Evolutionary conservation across 257 asterid species (phyloP).

Genomic region (Parsonsia alboflavescens): DNA sequence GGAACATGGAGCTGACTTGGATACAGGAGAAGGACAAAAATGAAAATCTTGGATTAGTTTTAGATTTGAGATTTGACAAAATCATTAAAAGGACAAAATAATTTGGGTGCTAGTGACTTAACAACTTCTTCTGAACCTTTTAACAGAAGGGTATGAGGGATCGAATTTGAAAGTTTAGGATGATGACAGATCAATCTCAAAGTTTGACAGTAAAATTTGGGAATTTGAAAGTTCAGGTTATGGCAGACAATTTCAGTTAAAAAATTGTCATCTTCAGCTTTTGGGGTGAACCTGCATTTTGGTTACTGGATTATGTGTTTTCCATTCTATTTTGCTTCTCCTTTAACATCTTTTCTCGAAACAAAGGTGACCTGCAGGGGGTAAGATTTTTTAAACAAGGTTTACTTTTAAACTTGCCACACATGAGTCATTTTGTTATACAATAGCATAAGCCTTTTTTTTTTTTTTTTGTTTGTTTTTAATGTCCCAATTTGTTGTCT

Average conservation of each 20-base stretch:
- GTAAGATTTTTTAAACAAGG: not conserved
- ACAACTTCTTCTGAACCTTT: too few relatives aligned
- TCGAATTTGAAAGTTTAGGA: too few relatives aligned
- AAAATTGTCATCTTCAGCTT: not conserved
- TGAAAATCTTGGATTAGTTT: too few relatives aligned
- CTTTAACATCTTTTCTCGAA: not conserved
- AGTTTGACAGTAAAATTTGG: too few relatives aligned
- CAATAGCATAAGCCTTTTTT: not conserved
- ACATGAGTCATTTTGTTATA: not conserved
- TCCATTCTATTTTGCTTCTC: not conserved
- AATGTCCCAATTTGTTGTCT: not conserved
- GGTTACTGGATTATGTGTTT: not conserved
- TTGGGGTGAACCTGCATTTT: too few relatives aligned
- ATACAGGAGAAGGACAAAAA: conserved; percentile 72
- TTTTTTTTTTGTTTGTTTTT: not conserved
- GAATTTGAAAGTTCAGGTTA: too few relatives aligned
- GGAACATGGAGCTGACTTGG: conserved; percentile 81
- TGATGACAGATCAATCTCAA: too few relatives aligned
- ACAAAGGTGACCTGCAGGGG: not conserved
- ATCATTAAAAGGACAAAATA: too few relatives aligned
- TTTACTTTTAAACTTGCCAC: not conserved
- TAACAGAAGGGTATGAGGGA: too few relatives aligned
- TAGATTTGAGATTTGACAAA: too few relatives aligned
- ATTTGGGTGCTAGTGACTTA: too few relatives aligned
- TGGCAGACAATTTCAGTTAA: too few relatives aligned